Conservation (phyloP, 371 early-diverging fungal genomes). For the Apophysomyces variabilis region DNA sequence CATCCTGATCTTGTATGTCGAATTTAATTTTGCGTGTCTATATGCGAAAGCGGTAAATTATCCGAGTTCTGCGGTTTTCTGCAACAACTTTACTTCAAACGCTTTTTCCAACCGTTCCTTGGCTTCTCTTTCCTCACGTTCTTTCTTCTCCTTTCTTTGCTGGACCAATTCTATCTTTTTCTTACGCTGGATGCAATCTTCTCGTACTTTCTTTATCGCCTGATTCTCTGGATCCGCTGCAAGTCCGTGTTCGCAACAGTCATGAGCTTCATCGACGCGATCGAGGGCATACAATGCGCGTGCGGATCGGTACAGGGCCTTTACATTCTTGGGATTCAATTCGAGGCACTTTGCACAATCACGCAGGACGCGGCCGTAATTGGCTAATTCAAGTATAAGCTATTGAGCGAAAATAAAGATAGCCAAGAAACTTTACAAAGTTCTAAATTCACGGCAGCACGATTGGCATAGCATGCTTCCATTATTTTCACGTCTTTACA, state of each 20-base stretch:
- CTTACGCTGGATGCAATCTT: constrained; percentile 50
- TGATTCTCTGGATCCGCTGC: constrained; percentile 74
- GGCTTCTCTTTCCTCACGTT: constrained; percentile 52
- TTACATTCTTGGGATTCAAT: constrained; percentile 80
- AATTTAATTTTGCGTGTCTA: constrained; percentile 63
- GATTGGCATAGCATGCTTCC: constrained; percentile 81
- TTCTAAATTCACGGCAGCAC: constrained; percentile 94
- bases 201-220: constrained; percentile 53
- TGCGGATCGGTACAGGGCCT: constrained; percentile 91
- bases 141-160: constrained; percentile 48
- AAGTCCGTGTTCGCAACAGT: constrained; percentile 79
- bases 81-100: constrained; percentile 43
- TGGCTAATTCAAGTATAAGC: constrained; percentile 42
- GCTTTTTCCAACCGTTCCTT: constrained; percentile 49
- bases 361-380: constrained; percentile 82
- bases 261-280: constrained; percentile 80
- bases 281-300: constrained; percentile 83
- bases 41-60: constrained; percentile 7
- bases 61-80: not conserved
- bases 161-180: constrained; percentile 44
- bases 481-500: constrained; percentile 77
- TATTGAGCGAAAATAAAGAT: not conserved
- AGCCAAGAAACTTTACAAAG: constrained; percentile 58
- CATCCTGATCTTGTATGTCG: constrained; percentile 47
- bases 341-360: constrained; percentile 91